Percentiles rank a stretch among this genome's conserved stretches.
phyloP scores from a whole-genome alignment of 2,329 filamentous ascomycete species.

The Paradendryphiella salina region DNA sequence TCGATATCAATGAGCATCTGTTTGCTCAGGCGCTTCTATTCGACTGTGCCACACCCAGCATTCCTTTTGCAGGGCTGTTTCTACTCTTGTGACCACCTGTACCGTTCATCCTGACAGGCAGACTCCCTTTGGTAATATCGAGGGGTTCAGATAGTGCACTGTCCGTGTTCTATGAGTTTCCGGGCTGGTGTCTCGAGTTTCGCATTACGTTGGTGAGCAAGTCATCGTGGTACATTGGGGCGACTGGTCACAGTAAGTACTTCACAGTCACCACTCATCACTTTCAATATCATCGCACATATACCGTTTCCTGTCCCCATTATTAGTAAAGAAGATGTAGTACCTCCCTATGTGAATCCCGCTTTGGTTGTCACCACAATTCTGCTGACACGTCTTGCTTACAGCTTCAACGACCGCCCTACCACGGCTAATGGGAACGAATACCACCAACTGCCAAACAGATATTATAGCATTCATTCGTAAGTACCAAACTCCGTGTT shows the following conservation, averaged over 20 bases:
- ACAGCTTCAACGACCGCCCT: conserved; percentile 12
- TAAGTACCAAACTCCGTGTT: conserved; percentile 13
- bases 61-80: conserved; percentile 35
- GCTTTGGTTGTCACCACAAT: conserved; percentile 8
- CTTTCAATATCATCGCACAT: not conserved
- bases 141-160: not conserved
- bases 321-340: not conserved
- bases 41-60: conserved; percentile 34
- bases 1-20: not conserved
- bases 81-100: conserved; percentile 21
- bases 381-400: conserved; percentile 25
- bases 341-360: not conserved
- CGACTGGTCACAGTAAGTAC: conserved; percentile 29
- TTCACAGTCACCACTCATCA: conserved; percentile 14
- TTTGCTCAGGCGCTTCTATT: conserved; percentile 1
- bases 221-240: conserved; percentile 26
- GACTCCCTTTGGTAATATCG: not conserved
- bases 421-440: not conserved
- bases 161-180: conserved; percentile 18
- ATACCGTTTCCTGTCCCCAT: not conserved
- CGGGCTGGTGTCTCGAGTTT: conserved; percentile 20
- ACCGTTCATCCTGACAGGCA: conserved; percentile 13
- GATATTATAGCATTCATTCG: conserved; percentile 1
- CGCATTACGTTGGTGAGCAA: conserved; percentile 22
- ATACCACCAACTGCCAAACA: not conserved